Evolutionary conservation across 179 eudicot species (phyloP), one percentile per base, ranked within the genome.

Genomic region (Silene coronaria): DNA sequence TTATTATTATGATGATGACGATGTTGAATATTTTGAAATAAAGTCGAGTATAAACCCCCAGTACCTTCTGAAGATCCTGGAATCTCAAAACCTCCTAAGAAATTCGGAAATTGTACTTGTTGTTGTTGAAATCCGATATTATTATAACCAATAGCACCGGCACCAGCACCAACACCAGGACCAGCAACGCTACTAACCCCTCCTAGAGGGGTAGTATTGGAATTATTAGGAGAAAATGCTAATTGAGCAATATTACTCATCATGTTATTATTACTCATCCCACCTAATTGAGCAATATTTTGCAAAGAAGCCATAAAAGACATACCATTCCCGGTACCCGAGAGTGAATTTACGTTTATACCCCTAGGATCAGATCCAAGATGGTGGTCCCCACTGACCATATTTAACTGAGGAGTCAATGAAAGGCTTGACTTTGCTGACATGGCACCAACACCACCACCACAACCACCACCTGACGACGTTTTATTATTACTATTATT

Each of bases 301-400:
- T 83, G 83, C 30, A 83, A 36, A 0, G 85, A 83, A 0, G 83
- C 83, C 86, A 83, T 77, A 64, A 83, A 83, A 1, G 85, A 82
- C 27, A 71, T 53, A 3, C 64, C 17, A 70, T 26, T 51, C 2
- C 74, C 74, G 30, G 14, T 4, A 0, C 22, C 74, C 12, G 38
- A 0, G 6, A 48, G 61, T 24, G 80, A 59, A 73, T 73, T 69
- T 63, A 76, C 80, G 23, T 61, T 65, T 68, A 74, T 70, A 34
- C 80, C 80, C 14, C 72, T 74, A 11, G 34, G 5, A 45, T 74
- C 68, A 12, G 45, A 7, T 9, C 8, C 11, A 38, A 38, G 45
- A 0, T 38, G 45, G 45, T 38, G 45, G 45, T 38, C 45, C 45
- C 45, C 45, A 12, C 1, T 72, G 1, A 42, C 59, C 67, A 66